Base-by-base conservation (phyloP, 2,329 filamentous ascomycete species). In the Blumeria hordei region DNA sequence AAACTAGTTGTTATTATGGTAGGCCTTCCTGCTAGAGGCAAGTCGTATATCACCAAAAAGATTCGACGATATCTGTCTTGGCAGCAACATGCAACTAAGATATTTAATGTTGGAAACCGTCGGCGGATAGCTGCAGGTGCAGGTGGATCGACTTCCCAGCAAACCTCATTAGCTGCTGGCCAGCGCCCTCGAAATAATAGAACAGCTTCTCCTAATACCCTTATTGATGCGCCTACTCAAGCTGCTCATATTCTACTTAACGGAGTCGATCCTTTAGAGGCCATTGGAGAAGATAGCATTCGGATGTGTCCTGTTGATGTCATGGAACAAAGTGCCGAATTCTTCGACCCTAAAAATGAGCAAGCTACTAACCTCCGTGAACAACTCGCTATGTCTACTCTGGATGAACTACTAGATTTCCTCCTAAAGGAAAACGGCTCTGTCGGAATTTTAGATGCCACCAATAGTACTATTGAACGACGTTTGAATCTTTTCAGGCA, bases 1-100 rank as follows among this genome's bases (percentile, higher is more conserved):
- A 98, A 98, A 73, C 74, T 98, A 58, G 87, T 96, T 65, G 94
- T 98, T 63, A 81, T 98, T 67, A 98, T 98, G 92, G 92, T 98
- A 58, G 92, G 92, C 59, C 71, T 98, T 62, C 92, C 92, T 2
- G 92, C 92, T 9, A 76, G 92, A 63, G 92, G 92, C 66, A 98
- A 98, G 71, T 95, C 88, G 55, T 98, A 98, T 69, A 94, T 98
- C 64, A 96, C 92, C 58, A 96, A 96, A 73, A 98, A 98, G 71
- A 77, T 98, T 59, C 85, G 92, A 57, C 78, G 92, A 58, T 98
- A 96, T 66, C 72, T 98, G 53, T 90, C 93, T 53, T 98, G 92
- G 92, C 80, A 95, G 64, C 92, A 98, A 65, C 90, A 98, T 69
- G 86, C 94, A 64, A 92, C 88, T 11, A 78, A 76, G 61, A 95